Conservation (phyloP, 108 stramenopile species). For the Cyclostephanos invisitatus region DNA sequence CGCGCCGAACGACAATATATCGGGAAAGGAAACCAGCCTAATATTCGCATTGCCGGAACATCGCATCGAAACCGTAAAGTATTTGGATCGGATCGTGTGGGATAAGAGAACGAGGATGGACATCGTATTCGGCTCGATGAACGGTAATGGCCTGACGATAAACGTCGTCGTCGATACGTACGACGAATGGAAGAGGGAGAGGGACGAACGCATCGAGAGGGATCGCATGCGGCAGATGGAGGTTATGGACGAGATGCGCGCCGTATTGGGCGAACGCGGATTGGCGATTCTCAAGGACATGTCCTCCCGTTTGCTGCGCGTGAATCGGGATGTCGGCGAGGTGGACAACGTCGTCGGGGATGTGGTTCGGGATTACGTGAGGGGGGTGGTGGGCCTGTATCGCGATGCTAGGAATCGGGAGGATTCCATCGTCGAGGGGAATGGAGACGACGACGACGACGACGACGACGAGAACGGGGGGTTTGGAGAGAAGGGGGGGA, state of each 20-base stretch:
- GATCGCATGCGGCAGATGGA: conserved; percentile 53
- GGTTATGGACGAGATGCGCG: conserved; percentile 42
- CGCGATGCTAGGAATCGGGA: conserved; percentile 22
- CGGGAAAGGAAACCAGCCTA: conserved; percentile 57
- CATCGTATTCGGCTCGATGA: conserved; percentile 70
- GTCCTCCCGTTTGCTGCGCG: conserved; percentile 31
- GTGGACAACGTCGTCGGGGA: neutral
- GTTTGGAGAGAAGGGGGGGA: neutral
- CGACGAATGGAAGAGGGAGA: conserved; percentile 72
- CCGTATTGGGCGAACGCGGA: conserved; percentile 50
- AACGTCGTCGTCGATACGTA: conserved; percentile 65
- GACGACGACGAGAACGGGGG: conserved; percentile 1
- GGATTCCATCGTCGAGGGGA: neutral
- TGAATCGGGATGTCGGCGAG: conserved; percentile 6
- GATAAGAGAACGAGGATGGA: conserved; percentile 67
- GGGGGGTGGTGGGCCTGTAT: conserved; percentile 40
- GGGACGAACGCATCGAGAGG: conserved; percentile 49
- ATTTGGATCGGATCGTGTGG: conserved; percentile 82
- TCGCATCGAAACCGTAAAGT: conserved; percentile 74
- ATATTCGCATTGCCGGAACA: conserved; percentile 87
- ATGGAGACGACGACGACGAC: conserved; percentile 5
- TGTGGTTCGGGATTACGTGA: conserved; percentile 53
- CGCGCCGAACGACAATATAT: conserved; percentile 69
- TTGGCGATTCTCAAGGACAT: conserved; percentile 47
- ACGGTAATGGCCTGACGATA: conserved; percentile 61